Evolutionary conservation across 1,139 yeast genomes (phyloP).

Genomic region (Tardiomyces blankii): DNA sequence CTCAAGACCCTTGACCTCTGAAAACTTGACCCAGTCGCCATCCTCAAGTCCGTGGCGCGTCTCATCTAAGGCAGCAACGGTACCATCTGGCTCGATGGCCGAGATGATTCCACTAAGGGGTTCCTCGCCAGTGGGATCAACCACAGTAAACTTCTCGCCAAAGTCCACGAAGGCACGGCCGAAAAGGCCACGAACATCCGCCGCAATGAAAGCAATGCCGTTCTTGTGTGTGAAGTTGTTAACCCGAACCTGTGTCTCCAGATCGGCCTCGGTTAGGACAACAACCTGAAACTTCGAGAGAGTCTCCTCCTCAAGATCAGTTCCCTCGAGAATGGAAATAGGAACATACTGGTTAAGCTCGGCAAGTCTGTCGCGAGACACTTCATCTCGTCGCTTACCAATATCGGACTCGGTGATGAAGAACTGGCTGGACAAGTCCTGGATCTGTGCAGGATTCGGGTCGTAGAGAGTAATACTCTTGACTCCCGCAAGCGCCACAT

Average conservation of each 20-base stretch:
- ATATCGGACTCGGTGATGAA: constrained; percentile 61
- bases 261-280: constrained; percentile 65
- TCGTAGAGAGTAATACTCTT: constrained; percentile 84
- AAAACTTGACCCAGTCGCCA: constrained; percentile 78
- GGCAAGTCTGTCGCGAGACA: constrained; percentile 52
- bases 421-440: constrained; percentile 83
- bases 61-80: constrained; percentile 86
- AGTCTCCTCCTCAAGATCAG: constrained; percentile 30
- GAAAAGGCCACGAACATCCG: constrained; percentile 79
- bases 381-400: constrained; percentile 68
- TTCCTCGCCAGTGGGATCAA: constrained; percentile 89
- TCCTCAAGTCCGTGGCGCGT: constrained; percentile 89
- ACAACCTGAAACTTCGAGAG: constrained; percentile 63
- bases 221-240: constrained; percentile 65
- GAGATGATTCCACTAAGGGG: constrained; percentile 79
- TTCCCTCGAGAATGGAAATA: constrained; percentile 50
- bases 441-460: constrained; percentile 53
- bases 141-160: constrained; percentile 67
- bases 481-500: constrained; percentile 94
- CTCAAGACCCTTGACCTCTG: constrained; percentile 70
- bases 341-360: constrained; percentile 91
- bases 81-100: constrained; percentile 80
- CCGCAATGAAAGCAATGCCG: constrained; percentile 67
- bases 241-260: constrained; percentile 67
- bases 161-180: constrained; percentile 87